Base-by-base conservation (phyloP, 2,329 filamentous ascomycete genomes). In the Fusarium sp. region DNA sequence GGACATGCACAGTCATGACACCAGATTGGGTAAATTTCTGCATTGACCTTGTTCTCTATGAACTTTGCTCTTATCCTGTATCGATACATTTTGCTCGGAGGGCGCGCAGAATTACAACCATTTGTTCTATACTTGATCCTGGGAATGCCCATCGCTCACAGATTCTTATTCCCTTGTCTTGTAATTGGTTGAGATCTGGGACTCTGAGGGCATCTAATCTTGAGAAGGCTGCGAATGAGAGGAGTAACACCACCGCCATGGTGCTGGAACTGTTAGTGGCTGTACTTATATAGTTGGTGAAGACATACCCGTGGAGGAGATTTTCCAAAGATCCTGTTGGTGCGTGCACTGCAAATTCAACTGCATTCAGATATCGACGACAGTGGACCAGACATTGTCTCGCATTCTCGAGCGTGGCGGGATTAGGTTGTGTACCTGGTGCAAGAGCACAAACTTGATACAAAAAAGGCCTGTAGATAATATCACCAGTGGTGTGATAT, bases 91-190 rank as follows among this genome's bases (percentile, higher is more conserved):
- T 75, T 6, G 70, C 72, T 28, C 72, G 42, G 10, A 75, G 33
- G 14, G 72, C 67, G 11, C 67, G 72, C 28, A 75, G 30, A 30
- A 75, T 75, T 12, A 68, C 70, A 24, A 75, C 66, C 72, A 75
- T 75, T 22, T 75, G 73, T 10, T 75, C 72, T 31, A 75, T 75
- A 9, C 72, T 75, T 0, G 72, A 75, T 0, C 67, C 70, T 3
- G 70, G 72, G 28, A 75, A 75, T 0, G 72, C 72, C 72, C 72
- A 75, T 39, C 70, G 41, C 28, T 73, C 70, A 13, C 73, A 62
- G n/a, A 75, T 75, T 18, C 47, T 26, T 36, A 75, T 75, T 2
- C 66, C 72, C 15, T 73, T 75, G 13, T 75, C 72, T 30, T 75
- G 72, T 14, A 73, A 26, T 38, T 65, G 53, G 15, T 73, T 70